Percentiles rank a stretch among this genome's conserved stretches.
Evolutionary conservation across 2,329 filamentous ascomycete species (phyloP).

Genomic region (Zasmidium cellare): DNA sequence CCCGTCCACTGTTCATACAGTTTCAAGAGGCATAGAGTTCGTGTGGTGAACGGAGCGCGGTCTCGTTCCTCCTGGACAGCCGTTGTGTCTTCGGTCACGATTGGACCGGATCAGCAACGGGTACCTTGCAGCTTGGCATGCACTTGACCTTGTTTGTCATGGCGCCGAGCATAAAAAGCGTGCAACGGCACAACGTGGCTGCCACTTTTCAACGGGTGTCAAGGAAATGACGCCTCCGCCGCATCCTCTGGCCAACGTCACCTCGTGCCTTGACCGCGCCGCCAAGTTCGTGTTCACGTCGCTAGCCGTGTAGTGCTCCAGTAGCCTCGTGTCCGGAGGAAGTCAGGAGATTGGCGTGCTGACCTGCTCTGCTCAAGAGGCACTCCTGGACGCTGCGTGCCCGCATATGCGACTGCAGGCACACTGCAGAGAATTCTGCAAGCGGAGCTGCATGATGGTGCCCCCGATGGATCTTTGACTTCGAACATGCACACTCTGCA

Average conservation of each 20-base stretch:
- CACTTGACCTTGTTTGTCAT: background rate
- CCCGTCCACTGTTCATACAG: background rate
- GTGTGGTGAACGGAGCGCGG: background rate
- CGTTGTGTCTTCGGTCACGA: background rate
- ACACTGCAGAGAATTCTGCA: background rate
- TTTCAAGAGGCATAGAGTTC: background rate
- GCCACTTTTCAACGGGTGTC: background rate
- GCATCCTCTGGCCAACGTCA: background rate
- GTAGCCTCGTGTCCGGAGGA: constrained; percentile 1
- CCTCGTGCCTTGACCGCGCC: background rate
- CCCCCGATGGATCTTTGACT: background rate
- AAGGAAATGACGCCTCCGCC: background rate
- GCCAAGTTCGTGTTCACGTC: constrained; percentile 1
- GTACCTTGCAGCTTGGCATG: constrained; percentile 4
- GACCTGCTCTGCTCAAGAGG: no score
- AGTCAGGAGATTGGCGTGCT: constrained; percentile 1
- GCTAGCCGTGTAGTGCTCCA: background rate
- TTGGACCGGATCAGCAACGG: background rate
- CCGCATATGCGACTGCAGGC: background rate
- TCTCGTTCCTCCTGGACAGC: background rate
- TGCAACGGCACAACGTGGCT: background rate
- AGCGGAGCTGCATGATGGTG: background rate
- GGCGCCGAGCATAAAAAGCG: background rate
- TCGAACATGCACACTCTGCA: background rate
- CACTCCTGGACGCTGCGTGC: background rate